Conservation (phyloP, 441 rosid species). For the Lagerstroemia fauriei region DNA sequence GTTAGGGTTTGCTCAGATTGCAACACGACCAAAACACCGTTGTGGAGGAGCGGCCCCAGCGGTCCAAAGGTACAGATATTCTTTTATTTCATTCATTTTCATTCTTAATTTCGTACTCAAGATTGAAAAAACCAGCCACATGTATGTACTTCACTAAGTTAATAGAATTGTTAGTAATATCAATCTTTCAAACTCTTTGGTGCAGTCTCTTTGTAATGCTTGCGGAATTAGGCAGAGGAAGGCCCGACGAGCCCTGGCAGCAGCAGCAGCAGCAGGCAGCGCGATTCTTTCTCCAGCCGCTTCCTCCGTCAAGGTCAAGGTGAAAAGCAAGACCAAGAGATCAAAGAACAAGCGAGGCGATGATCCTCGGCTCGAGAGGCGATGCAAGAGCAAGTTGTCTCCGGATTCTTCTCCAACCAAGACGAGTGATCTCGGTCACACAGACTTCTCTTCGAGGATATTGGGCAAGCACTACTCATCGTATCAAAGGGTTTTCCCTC, state of each 20-base stretch:
- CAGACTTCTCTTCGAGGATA: constrained; percentile 56
- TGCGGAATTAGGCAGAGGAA: constrained; percentile 94
- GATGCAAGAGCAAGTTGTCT: constrained; percentile 39
- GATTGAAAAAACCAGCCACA: background rate
- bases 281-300: constrained; percentile 30
- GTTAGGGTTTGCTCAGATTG: constrained; percentile 96
- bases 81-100: background rate
- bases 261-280: constrained; percentile 52
- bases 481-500: constrained; percentile 75
- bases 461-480: constrained; percentile 62
- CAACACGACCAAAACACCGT: constrained; percentile 90
- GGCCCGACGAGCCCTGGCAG: constrained; percentile 80
- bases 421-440: constrained; percentile 57
- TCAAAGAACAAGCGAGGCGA: constrained; percentile 29
- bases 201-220: constrained; percentile 93
- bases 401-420: constrained; percentile 30
- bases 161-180: background rate
- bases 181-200: background rate
- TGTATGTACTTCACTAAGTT: background rate
- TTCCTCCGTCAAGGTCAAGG: constrained; percentile 35
- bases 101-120: background rate
- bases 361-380: constrained; percentile 52
- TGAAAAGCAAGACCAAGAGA: constrained; percentile 52
- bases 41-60: constrained; percentile 93
- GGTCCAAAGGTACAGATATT: constrained; percentile 75